Percentiles rank a stretch among this genome's conserved stretches.
Evolutionary conservation across 805 yeast genomes (phyloP).

Genomic region (Candida ovalis): DNA sequence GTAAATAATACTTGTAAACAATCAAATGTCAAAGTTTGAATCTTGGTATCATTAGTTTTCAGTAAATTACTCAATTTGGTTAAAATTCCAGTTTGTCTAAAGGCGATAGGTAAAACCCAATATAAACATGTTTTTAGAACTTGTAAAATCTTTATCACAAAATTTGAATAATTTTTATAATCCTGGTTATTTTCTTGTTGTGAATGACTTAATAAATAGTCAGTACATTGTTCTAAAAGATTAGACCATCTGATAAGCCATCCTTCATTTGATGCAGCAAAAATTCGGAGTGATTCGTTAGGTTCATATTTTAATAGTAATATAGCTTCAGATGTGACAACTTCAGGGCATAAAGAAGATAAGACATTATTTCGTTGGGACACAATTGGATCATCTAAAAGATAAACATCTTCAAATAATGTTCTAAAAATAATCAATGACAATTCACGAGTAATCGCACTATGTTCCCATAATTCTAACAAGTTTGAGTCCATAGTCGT

Average conservation of each 20-base stretch:
- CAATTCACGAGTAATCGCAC: slow-evolving; percentile 65
- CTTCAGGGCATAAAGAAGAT: slow-evolving; percentile 78
- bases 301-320: slow-evolving; percentile 61
- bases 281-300: slow-evolving; percentile 56
- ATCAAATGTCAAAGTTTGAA: slow-evolving; percentile 83
- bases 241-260: slow-evolving; percentile 84
- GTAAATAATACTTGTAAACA: slow-evolving; percentile 87
- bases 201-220: slow-evolving; percentile 18
- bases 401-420: slow-evolving; percentile 86
- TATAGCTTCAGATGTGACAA: slow-evolving; percentile 67
- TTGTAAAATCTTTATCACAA: slow-evolving; percentile 67
- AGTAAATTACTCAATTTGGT: slow-evolving; percentile 59
- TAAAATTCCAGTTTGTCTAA: slow-evolving; percentile 63
- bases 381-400: slow-evolving; percentile 89
- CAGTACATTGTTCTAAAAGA: slow-evolving; percentile 44
- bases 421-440: slow-evolving; percentile 77
- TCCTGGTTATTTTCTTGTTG: slow-evolving; percentile 2
- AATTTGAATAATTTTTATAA: slow-evolving; percentile 24
- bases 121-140: slow-evolving; percentile 85
- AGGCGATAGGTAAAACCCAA: slow-evolving; percentile 82
- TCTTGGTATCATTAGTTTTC: slow-evolving; percentile 52
- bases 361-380: slow-evolving; percentile 72
- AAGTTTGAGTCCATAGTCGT: slow-evolving; percentile 78
- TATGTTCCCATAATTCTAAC: slow-evolving; percentile 67
- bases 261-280: slow-evolving; percentile 73